Conservation (phyloP, 2,329 filamentous ascomycete genomes). For the Scytalidium lignicola region DNA sequence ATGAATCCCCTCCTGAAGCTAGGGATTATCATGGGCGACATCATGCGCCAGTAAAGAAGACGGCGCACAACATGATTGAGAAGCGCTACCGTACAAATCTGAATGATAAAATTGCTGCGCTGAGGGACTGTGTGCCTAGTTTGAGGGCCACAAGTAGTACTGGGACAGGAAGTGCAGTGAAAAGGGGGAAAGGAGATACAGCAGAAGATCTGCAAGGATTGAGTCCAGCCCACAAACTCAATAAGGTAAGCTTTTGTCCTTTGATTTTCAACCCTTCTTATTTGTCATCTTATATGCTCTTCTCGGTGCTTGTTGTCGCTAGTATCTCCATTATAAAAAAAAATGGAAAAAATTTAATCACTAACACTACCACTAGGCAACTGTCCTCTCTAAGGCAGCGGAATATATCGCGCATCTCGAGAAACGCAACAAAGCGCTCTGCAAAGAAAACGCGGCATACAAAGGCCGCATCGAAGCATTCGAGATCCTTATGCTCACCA, state of each 20-base stretch:
- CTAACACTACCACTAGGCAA: conserved; percentile 14
- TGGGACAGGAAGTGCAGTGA: conserved; percentile 27
- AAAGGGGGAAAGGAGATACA: conserved; percentile 48
- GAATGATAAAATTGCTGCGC: conserved; percentile 75
- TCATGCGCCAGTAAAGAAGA: conserved; percentile 59
- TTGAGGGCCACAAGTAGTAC: conserved; percentile 46
- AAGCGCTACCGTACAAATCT: conserved; percentile 80
- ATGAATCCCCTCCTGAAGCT: conserved; percentile 40
- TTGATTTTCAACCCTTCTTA: no score
- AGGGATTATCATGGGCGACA: conserved; percentile 18
- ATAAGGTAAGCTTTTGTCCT: conserved; percentile 50
- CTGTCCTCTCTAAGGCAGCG: conserved; percentile 82
- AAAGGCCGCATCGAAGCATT: conserved; percentile 73
- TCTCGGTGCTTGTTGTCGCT: no score
- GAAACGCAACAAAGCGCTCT: conserved; percentile 75
- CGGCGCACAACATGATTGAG: conserved; percentile 81
- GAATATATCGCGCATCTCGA: conserved; percentile 94
- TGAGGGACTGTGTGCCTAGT: conserved; percentile 68
- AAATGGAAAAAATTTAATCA: not conserved
- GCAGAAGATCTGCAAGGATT: conserved; percentile 55
- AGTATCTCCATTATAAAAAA: no score
- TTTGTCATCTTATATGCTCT: no score
- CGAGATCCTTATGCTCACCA: conserved; percentile 52
- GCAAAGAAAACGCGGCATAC: conserved; percentile 75
- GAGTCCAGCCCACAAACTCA: conserved; percentile 61